phyloP scores from a whole-genome alignment of 345 rosid species.

The Capsella bursapastoris region DNA sequence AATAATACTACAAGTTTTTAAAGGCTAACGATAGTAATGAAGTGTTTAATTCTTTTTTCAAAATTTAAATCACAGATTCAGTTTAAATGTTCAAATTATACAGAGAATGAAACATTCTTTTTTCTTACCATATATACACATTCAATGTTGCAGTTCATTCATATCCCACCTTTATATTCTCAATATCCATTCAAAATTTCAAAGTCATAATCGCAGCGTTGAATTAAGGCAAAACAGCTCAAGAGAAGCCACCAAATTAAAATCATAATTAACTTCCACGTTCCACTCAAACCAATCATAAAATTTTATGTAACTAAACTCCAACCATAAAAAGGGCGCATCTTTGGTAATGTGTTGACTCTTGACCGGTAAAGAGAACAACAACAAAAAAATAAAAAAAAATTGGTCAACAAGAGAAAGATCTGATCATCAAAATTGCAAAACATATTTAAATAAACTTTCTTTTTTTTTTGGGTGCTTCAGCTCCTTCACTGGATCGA shows the following conservation, averaged over 20 bases:
- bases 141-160: background rate
- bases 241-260: background rate
- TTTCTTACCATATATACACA: no score
- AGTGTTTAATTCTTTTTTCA: no score
- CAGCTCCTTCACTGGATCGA: background rate
- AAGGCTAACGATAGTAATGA: no score
- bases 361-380: background rate
- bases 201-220: background rate
- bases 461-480: background rate
- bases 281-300: background rate
- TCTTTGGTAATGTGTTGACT: constrained; percentile 14
- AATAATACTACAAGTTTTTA: no score
- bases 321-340: background rate
- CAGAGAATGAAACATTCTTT: no score
- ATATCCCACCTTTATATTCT: background rate
- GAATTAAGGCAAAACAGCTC: background rate
- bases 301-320: background rate
- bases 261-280: background rate
- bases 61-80: no score
- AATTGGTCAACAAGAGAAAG: constrained; percentile 11
- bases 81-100: no score
- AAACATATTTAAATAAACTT: background rate
- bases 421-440: background rate
- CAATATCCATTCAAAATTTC: background rate
- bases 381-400: no score